A percentile compares a stretch with the other conserved stretches of the same genome.
Evolutionary conservation across 768 basidiomycete genomes (phyloP).

Genomic region (Rhizopogon vulgaris): DNA sequence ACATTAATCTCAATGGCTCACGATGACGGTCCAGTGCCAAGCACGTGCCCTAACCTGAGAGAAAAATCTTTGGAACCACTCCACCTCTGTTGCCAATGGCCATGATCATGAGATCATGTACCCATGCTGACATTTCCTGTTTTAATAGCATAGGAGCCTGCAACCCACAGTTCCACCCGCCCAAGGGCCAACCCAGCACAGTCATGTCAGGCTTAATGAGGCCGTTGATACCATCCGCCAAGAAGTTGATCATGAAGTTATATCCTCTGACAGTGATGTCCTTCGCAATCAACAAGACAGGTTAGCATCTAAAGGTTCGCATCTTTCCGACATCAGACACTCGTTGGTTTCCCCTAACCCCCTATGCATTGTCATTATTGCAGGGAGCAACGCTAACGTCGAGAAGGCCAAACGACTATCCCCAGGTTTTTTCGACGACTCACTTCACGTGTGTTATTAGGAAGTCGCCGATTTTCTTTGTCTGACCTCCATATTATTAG

Average conservation of each 20-base stretch:
- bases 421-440: no score
- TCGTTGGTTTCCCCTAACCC: neutral
- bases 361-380: no score
- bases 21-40: neutral
- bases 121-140: constrained; percentile 12
- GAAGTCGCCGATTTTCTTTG: no score
- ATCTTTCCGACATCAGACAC: neutral
- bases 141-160: constrained; percentile 43
- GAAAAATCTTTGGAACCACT: constrained; percentile 20
- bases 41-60: constrained; percentile 3
- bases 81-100: constrained; percentile 1
- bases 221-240: constrained; percentile 74
- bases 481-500: no score
- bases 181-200: constrained; percentile 35
- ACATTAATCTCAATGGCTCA: neutral
- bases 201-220: constrained; percentile 55
- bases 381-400: no score
- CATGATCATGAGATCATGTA: neutral
- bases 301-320: constrained; percentile 81
- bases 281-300: constrained; percentile 82
- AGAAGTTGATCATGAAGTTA: constrained; percentile 80
- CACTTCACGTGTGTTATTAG: no score
- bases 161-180: constrained; percentile 45
- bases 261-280: constrained; percentile 59
- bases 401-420: no score